Percentiles rank a stretch among this genome's conserved stretches.
Conservation (phyloP, 1,139 yeast genomes). For the Blastobotrys ciferrii region DNA sequence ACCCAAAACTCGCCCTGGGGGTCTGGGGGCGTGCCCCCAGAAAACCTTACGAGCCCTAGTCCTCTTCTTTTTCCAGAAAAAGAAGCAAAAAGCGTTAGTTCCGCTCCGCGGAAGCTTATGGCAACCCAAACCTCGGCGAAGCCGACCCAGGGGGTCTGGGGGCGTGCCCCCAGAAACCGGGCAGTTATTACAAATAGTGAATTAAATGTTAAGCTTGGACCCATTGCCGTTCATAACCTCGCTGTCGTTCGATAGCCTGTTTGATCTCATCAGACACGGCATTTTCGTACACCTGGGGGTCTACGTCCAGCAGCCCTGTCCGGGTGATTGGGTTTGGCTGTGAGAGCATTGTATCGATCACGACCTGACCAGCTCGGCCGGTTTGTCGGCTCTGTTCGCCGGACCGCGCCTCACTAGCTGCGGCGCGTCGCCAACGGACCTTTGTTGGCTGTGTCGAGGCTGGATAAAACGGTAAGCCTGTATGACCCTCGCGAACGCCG, state of each 20-base stretch:
- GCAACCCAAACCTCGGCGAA: no score
- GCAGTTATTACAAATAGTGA: slow-evolving; percentile 1
- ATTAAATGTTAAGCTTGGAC: background rate
- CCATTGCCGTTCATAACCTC: slow-evolving; percentile 48
- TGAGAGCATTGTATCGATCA: slow-evolving; percentile 52
- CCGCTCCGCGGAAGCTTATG: no score
- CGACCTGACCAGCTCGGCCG: slow-evolving; percentile 32
- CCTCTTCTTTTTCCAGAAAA: no score
- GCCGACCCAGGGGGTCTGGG: no score
- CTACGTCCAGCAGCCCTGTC: slow-evolving; percentile 65
- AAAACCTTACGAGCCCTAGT: no score
- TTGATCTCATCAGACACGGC: slow-evolving; percentile 52
- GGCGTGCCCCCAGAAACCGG: no score
- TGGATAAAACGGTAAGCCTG: slow-evolving; percentile 76
- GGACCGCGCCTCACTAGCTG: background rate
- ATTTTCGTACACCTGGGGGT: slow-evolving; percentile 55
- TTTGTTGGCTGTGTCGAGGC: slow-evolving; percentile 67
- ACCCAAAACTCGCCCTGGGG: no score
- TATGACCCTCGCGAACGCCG: slow-evolving; percentile 77
- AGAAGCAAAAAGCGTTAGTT: no score
- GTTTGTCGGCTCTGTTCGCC: slow-evolving; percentile 31
- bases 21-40: no score
- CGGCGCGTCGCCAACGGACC: slow-evolving; percentile 32
- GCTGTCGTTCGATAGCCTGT: slow-evolving; percentile 65
- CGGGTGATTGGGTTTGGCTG: slow-evolving; percentile 42